Evolutionary conservation across 495 filamentous ascomycete genomes (phyloP).

Genomic region (Aspergillus sparsus): DNA sequence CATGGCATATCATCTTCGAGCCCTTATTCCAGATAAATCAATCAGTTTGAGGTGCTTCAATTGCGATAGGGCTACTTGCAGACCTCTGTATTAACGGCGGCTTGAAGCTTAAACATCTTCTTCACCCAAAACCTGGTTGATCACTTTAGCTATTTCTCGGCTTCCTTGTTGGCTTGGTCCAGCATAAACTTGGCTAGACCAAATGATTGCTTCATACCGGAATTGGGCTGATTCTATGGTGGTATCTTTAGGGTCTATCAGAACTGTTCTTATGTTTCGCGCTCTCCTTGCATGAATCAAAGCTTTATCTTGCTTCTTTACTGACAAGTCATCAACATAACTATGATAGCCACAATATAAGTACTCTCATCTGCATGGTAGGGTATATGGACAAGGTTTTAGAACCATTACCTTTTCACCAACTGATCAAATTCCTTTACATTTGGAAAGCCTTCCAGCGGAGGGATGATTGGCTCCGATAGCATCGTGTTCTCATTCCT

Average conservation of each 20-base stretch:
- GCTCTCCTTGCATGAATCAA: slow-evolving; percentile 57
- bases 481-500: slow-evolving; percentile 44
- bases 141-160: slow-evolving; percentile 18
- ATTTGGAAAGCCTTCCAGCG: slow-evolving; percentile 54
- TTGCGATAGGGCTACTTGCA: slow-evolving; percentile 18
- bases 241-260: slow-evolving; percentile 59
- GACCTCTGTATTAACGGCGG: slow-evolving; percentile 39
- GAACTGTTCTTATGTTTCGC: slow-evolving; percentile 54
- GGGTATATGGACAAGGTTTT: neutral
- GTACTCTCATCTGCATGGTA: neutral
- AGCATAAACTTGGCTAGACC: neutral
- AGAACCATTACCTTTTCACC: slow-evolving; percentile 48
- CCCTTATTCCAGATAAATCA: slow-evolving; percentile 24
- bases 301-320: slow-evolving; percentile 62
- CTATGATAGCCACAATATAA: slow-evolving; percentile 24
- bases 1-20: slow-evolving; percentile 55
- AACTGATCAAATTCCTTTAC: slow-evolving; percentile 54
- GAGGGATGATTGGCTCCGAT: slow-evolving; percentile 47
- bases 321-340: slow-evolving; percentile 53
- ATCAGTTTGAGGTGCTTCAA: slow-evolving; percentile 18
- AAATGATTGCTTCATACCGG: slow-evolving; percentile 34
- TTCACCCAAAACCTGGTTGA: slow-evolving; percentile 57
- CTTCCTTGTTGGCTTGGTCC: slow-evolving; percentile 1
- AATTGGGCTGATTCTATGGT: slow-evolving; percentile 60
- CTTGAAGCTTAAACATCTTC: slow-evolving; percentile 59